Percentiles rank a stretch among this genome's conserved stretches.
Conservation (phyloP, 345 rosid species). For the Eucalyptus globulus region DNA sequence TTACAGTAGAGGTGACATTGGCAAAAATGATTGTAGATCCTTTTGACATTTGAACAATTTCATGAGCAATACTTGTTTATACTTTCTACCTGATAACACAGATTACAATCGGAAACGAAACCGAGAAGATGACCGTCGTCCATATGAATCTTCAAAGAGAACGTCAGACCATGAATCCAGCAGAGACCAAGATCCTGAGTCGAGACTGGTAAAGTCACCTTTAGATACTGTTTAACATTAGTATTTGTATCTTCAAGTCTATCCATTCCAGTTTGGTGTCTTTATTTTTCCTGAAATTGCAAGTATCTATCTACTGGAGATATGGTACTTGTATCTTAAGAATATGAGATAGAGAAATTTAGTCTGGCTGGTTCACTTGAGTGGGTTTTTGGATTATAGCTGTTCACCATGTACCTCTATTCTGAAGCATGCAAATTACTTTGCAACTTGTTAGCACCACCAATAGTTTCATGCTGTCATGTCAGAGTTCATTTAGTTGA, state of each 20-base stretch:
- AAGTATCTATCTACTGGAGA: neutral
- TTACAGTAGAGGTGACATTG: slow-evolving; percentile 48
- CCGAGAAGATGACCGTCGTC: slow-evolving; percentile 78
- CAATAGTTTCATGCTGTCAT: neutral
- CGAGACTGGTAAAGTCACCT: slow-evolving; percentile 46
- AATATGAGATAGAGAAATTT: neutral
- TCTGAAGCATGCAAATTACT: neutral
- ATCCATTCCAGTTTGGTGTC: neutral
- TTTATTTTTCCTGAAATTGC: neutral
- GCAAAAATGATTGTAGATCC: neutral
- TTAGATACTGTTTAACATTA: neutral
- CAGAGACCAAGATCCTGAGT: slow-evolving; percentile 48
- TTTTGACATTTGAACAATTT: neutral
- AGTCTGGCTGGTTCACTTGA: neutral
- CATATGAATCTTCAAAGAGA: slow-evolving; percentile 59
- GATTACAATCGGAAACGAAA: slow-evolving; percentile 73
- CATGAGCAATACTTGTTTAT: neutral
- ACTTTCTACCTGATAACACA: slow-evolving; percentile 3
- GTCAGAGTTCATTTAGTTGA: neutral
- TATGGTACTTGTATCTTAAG: neutral
- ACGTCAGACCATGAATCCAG: slow-evolving; percentile 50
- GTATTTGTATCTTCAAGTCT: neutral
- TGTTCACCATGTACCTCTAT: neutral
- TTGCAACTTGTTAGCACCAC: neutral
- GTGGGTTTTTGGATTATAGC: neutral